phyloP scores from a whole-genome alignment of 1,139 yeast species.

The Candida sp. region DNA sequence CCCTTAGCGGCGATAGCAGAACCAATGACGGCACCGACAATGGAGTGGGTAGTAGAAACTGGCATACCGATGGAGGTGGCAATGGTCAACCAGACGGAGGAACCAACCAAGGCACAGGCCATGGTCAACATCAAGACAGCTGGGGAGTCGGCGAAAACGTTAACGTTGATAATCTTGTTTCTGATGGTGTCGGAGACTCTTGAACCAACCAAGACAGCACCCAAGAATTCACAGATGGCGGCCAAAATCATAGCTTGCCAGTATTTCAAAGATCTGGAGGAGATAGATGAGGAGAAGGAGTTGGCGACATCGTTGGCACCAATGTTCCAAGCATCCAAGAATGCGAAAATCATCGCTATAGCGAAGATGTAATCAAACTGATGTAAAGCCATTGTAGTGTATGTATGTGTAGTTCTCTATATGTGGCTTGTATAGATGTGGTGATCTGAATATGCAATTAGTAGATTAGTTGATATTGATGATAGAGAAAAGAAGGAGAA shows the following conservation, averaged over 20 bases:
- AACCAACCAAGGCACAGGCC: conserved; percentile 78
- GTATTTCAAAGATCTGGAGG: conserved; percentile 69
- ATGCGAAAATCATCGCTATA: conserved; percentile 70
- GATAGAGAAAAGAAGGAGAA: not conserved
- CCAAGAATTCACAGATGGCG: conserved; percentile 70
- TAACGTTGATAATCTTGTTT: conserved; percentile 60
- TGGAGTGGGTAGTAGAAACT: conserved; percentile 80
- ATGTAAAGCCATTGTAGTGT: conserved; percentile 37
- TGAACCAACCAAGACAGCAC: conserved; percentile 76
- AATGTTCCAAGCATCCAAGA: conserved; percentile 81
- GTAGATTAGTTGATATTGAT: not conserved
- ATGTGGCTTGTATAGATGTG: too few relatives aligned
- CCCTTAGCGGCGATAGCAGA: conserved; percentile 76
- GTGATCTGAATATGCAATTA: not conserved
- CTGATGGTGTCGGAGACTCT: conserved; percentile 74
- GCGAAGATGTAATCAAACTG: conserved; percentile 72
- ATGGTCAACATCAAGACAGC: conserved; percentile 75
- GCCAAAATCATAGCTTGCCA: conserved; percentile 81
- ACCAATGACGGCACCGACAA: conserved; percentile 80
- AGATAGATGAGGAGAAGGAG: conserved; percentile 76
- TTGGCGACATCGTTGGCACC: conserved; percentile 89
- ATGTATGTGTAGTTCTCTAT: not conserved
- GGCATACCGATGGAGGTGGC: conserved; percentile 77
- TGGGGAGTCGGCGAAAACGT: conserved; percentile 55
- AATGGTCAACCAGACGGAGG: conserved; percentile 71